These are phyloP conservation scores for Naegleria gruberi DNA, from an alignment of 208 protist species.

Conservation along the genomic window DNA sequence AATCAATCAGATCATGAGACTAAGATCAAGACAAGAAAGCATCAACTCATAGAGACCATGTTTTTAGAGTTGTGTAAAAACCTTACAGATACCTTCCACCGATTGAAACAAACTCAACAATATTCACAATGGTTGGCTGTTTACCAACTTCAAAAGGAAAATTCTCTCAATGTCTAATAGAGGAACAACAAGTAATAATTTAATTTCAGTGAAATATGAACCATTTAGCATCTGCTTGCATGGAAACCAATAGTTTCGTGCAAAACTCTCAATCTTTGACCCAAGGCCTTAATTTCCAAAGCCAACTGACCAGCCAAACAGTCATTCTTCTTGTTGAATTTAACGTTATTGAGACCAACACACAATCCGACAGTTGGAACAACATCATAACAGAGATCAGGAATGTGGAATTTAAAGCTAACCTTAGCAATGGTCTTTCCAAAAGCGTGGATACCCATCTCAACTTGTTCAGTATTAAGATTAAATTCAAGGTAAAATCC, in stretches of 20 bases:
- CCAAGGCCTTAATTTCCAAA: background rate
- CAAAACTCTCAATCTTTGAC: background rate
- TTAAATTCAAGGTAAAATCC: background rate
- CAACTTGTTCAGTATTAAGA: background rate
- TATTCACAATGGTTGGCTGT: background rate
- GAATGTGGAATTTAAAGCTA: background rate
- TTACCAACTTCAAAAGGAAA: background rate
- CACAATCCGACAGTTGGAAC: background rate
- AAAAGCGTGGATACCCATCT: background rate
- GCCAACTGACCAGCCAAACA: background rate
- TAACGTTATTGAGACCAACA: background rate
- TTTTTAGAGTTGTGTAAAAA: background rate
- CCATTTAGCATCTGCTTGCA: background rate
- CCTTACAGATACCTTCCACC: background rate
- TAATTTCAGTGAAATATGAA: too few species aligned
- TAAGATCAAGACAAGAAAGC: background rate
- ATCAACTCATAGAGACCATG: background rate
- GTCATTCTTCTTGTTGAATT: background rate
- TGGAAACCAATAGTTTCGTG: background rate
- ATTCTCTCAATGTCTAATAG: too few species aligned
- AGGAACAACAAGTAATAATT: too few species aligned
- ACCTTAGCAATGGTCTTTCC: background rate
- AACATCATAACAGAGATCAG: background rate
- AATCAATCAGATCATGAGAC: background rate
- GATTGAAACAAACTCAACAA: background rate